A percentile compares a stretch with the other conserved stretches of the same genome.
phyloP scores from a whole-genome alignment of 1,139 yeast species.

The Magnusiomyces ingens region DNA sequence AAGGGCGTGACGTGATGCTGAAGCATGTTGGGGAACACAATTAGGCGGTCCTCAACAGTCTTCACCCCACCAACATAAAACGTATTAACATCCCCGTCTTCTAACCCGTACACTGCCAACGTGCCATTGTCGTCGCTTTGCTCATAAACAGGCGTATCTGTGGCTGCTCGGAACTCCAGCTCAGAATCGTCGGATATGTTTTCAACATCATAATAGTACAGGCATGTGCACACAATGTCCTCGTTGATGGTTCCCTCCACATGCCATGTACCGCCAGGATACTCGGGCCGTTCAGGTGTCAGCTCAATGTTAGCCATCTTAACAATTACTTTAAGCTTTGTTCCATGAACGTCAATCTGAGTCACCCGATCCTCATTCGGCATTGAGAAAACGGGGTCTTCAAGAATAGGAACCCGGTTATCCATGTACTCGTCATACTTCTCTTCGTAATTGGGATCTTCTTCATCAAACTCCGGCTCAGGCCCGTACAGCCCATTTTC shows the following conservation, averaged over 20 bases:
- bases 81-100: constrained; percentile 31
- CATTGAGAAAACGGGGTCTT: background rate
- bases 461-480: constrained; percentile 5
- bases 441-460: constrained; percentile 3
- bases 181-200: constrained; percentile 36
- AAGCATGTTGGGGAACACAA: constrained; percentile 38
- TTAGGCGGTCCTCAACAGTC: constrained; percentile 30
- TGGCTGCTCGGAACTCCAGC: constrained; percentile 34
- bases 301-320: constrained; percentile 41
- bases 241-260: constrained; percentile 42
- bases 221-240: constrained; percentile 40
- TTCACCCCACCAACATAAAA: constrained; percentile 29
- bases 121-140: constrained; percentile 34
- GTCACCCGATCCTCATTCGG: background rate
- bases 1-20: constrained; percentile 42
- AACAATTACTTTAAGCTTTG: constrained; percentile 36
- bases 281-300: constrained; percentile 39
- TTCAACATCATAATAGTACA: constrained; percentile 41
- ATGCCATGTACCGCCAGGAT: constrained; percentile 43
- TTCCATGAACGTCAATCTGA: constrained; percentile 11
- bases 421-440: constrained; percentile 4
- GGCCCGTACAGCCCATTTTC: constrained; percentile 7
- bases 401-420: background rate
- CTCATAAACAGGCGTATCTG: constrained; percentile 35
- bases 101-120: constrained; percentile 25